Evolutionary conservation across 2,329 filamentous ascomycete genomes (phyloP), one percentile per base, ranked within the genome.

Genomic region (Harringtonia aguacate): DNA sequence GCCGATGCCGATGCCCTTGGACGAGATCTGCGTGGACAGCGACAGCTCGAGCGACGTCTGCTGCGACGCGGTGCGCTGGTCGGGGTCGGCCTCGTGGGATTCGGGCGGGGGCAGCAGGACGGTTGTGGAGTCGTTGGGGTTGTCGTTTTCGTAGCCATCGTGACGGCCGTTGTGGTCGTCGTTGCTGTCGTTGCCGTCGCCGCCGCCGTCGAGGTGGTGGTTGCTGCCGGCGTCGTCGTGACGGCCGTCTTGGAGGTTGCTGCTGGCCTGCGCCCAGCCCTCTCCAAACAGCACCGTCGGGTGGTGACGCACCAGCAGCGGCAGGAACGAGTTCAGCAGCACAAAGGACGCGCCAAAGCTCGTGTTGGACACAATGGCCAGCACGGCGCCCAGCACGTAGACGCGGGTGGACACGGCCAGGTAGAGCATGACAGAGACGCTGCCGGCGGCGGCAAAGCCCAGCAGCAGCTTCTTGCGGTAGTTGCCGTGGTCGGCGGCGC

Each of bases 321-420:
- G 92, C 36, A 98, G 68, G 56, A 95, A 98, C 1, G 89, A 95
- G 64, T 98, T 98, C 37, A 98, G 68, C 13, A 98, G 73, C 3
- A 98, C 92, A 60, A 95, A 97, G 0, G 88, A 95, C 15, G 89
- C 88, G 20, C 92, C 92, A 58, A 95, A 94, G 36, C 87, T 90
- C 1, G 87, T 94, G 60, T 97, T 97, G 30, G 89, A 85, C 40
- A 97, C 69, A 51, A 97, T 86, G 27, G 92, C 89, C 47, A 95
- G 72, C 3, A 97, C 52, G 4, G 84, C 86, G 36, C 85, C 90
- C 12, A 97, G 62, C 3, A 95, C 57, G 58, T 95, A 97, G 10
- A 86, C 68, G 36, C 75, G 72, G 24, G 86, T 81, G 34, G 76
- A 74, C 43, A 95, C 72, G 22, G 83, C 81, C 39, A 98, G 74